These are phyloP conservation scores for Mycena belliarum DNA, from an alignment of 768 basidiomycete species.

Conservation along the genomic window DNA sequence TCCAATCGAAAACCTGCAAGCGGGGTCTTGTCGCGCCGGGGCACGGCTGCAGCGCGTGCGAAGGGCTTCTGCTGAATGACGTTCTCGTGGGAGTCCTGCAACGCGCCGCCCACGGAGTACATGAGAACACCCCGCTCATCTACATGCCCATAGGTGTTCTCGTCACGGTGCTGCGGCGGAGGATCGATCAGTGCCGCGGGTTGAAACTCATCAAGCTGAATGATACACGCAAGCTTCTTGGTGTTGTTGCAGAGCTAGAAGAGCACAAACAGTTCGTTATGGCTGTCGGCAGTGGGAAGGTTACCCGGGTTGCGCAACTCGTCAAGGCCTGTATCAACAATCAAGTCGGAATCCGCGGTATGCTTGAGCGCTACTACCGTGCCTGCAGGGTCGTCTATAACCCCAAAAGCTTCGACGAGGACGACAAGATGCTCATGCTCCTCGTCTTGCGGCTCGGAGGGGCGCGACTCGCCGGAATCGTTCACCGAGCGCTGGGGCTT, in stretches of 20 bases:
- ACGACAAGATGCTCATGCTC: constrained; percentile 15
- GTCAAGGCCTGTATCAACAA: constrained; percentile 15
- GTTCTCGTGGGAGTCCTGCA: too few relatives aligned
- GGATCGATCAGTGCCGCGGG: too few relatives aligned
- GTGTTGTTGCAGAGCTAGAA: constrained; percentile 8
- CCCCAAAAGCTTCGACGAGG: constrained; percentile 22
- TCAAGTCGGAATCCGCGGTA: constrained; percentile 17
- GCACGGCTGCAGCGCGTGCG: too few relatives aligned
- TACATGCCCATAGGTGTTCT: too few relatives aligned
- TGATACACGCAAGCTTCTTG: background rate
- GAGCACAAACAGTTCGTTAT: constrained; percentile 25
- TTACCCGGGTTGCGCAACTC: constrained; percentile 21
- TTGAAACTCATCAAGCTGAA: too few relatives aligned
- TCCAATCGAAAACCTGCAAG: too few relatives aligned
- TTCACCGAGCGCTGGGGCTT: background rate
- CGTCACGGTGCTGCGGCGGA: too few relatives aligned
- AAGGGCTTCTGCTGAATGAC: too few relatives aligned
- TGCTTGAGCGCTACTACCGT: constrained; percentile 20
- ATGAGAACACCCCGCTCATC: too few relatives aligned
- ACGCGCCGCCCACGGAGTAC: too few relatives aligned
- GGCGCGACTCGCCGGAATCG: background rate
- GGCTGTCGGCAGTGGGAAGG: constrained; percentile 25
- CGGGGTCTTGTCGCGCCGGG: too few relatives aligned
- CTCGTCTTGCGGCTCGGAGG: background rate
- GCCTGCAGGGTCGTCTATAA: constrained; percentile 22